These are phyloP conservation scores for Sugiyamaella sp. DNA, from an alignment of 1,139 yeast species.

Conservation along the genomic window DNA sequence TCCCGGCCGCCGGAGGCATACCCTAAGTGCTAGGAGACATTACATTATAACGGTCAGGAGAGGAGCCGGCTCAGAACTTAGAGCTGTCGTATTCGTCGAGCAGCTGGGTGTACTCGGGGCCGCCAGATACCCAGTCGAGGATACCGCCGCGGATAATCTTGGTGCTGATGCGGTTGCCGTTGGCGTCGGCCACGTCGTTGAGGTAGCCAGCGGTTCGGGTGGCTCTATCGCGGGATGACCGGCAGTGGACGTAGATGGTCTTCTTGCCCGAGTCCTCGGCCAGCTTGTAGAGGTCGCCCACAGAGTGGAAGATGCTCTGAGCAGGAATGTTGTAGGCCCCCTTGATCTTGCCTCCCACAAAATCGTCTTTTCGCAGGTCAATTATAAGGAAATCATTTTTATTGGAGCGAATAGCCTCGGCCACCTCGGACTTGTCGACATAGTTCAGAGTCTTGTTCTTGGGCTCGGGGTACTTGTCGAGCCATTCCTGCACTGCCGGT, in stretches of 20 bases:
- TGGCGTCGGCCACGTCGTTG: conserved; percentile 28
- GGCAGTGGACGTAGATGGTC: conserved; percentile 31
- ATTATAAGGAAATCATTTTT: conserved; percentile 28
- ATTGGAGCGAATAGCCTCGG: conserved; percentile 22
- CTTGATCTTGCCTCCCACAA: conserved; percentile 33
- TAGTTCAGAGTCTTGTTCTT: conserved; percentile 25
- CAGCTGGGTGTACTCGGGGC: conserved; percentile 29
- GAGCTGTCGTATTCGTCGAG: conserved; percentile 32
- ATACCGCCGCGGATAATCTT: conserved; percentile 34
- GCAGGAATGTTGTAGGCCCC: conserved; percentile 37
- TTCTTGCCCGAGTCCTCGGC: conserved; percentile 31
- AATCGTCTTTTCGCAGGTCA: conserved; percentile 35
- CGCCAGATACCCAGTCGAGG: conserved; percentile 33
- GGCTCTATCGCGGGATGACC: conserved; percentile 34
- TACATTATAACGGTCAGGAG: too few species aligned
- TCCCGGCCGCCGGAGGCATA: conserved; percentile 6
- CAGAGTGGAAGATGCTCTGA: conserved; percentile 31
- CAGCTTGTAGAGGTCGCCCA: conserved; percentile 30
- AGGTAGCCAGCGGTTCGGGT: conserved; percentile 34
- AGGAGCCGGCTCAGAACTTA: conserved; percentile 19
- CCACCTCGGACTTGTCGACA: conserved; percentile 30
- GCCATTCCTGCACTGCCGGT: conserved; percentile 30
- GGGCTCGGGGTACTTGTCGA: conserved; percentile 32
- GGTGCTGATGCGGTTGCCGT: conserved; percentile 26
- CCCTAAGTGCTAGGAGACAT: too few species aligned